Conservation (phyloP, 2,329 filamentous ascomycete genomes). For the Samsoniella hepiali region DNA sequence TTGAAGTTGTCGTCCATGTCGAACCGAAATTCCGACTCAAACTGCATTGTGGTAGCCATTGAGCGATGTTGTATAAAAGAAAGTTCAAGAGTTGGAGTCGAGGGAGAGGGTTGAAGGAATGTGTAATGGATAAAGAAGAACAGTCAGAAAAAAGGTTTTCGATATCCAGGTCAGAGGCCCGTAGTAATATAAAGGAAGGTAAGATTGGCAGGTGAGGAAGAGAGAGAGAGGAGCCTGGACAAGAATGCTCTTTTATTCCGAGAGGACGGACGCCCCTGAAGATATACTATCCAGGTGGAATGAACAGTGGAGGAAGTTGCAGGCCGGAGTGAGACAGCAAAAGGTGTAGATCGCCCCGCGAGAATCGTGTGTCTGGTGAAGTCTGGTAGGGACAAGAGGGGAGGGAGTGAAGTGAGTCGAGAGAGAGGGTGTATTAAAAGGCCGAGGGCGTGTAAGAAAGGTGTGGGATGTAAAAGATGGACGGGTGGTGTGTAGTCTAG, state of each 20-base stretch:
- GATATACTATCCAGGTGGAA: slow-evolving; percentile 41
- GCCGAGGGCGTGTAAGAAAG: slow-evolving; percentile 9
- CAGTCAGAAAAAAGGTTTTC: not conserved
- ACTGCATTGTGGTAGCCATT: slow-evolving; percentile 32
- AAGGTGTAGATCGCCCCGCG: slow-evolving; percentile 33
- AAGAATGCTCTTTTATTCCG: slow-evolving; percentile 20
- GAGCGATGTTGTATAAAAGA: slow-evolving; percentile 11
- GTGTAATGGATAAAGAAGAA: slow-evolving; percentile 15
- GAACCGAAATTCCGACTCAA: slow-evolving; percentile 38
- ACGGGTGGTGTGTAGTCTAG: slow-evolving; percentile 3
- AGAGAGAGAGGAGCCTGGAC: slow-evolving; percentile 17
- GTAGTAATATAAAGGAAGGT: slow-evolving; percentile 18
- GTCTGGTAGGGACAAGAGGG: slow-evolving; percentile 8
- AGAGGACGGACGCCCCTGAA: slow-evolving; percentile 37
- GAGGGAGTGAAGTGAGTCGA: slow-evolving; percentile 12
- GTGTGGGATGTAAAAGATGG: not conserved
- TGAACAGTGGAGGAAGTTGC: slow-evolving; percentile 33
- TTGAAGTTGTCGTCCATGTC: slow-evolving; percentile 41
- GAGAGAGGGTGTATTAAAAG: slow-evolving; percentile 2
- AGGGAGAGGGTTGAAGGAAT: slow-evolving; percentile 13
- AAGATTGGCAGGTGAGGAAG: slow-evolving; percentile 9
- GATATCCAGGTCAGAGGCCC: slow-evolving; percentile 19
- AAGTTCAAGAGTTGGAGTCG: slow-evolving; percentile 5
- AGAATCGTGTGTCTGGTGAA: slow-evolving; percentile 29
- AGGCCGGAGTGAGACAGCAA: slow-evolving; percentile 34